Base-by-base conservation (phyloP, 75 land plant species). In the Gnetum montanum region DNA sequence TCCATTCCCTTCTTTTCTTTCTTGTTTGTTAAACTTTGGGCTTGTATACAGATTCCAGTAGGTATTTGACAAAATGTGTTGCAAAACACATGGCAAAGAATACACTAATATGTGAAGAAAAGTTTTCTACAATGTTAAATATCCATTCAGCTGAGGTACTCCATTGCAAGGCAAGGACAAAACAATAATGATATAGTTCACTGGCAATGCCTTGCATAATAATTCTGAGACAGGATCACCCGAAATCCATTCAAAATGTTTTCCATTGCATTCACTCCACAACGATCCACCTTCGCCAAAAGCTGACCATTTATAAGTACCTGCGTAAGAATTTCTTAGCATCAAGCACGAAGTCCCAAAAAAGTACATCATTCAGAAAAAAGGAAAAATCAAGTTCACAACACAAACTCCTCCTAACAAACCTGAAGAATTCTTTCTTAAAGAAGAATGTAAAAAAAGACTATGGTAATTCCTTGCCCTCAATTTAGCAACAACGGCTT, bases 251-350 rank as follows among this genome's bases (percentile, higher is more conserved):
- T 88, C 98, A 60, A 70, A 82, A 3, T 60, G 67, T 61, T 86
- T 85, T 12, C 68, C 62, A 58, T 45, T 74, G 45, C 95, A 93
- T 62, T 88, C 98, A 19, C 79, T 84, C 84, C 90, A 85, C 50
- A 93, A 53, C 44, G 85, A 63, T 8, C 93, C 96, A 27, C 92
- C 93, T 49, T 83, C 92, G 49, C 97, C 97, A 75, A 59, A 82
- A 46, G 79, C 86, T 13, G 86, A 77, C 98, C 98, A 93, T 1
- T 82, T 76, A 46, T 66, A 58, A 41, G 83, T 73, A 23, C 92
- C 93, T 83, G 51, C 25, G 35, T 20, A 60, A 25, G 49, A 13
- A 29, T 8, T n/a, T n/a, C n/a, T 28, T 3, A 29, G 36, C 35
- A 47, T 59, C 1, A 19, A 6, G n/a, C 1, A 0, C 1, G 4